A percentile compares a stretch with the other conserved stretches of the same genome.
Evolutionary conservation across 2,329 filamentous ascomycete species (phyloP).

Genomic region (Magnaporthiopsis incrustans): DNA sequence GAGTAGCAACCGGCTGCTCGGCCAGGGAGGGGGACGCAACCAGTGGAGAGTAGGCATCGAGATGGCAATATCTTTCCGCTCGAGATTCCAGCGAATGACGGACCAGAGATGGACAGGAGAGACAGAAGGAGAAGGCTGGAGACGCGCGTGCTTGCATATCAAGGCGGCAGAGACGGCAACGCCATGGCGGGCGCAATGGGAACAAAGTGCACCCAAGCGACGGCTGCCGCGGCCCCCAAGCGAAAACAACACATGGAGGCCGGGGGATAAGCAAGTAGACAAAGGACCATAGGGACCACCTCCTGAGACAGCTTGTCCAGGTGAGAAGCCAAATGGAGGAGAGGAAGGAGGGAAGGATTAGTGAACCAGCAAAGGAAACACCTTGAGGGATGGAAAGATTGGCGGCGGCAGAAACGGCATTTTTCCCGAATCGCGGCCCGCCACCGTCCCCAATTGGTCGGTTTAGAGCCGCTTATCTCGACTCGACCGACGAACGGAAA

Average conservation of each 20-base stretch:
- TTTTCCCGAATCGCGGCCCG: background rate
- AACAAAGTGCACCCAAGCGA: background rate
- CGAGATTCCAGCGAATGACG: no score
- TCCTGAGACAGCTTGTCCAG: no score
- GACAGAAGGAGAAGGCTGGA: background rate
- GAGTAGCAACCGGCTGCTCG: no score
- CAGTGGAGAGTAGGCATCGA: background rate
- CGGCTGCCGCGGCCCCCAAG: no score
- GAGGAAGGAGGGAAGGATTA: no score
- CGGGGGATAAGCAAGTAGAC: no score
- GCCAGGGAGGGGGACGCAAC: background rate
- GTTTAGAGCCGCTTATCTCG: background rate
- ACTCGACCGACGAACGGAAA: background rate
- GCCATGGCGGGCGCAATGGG: no score
- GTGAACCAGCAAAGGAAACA: background rate
- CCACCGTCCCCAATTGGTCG: background rate
- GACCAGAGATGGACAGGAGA: no score
- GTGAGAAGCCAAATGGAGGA: no score
- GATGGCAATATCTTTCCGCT: no score
- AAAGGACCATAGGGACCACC: no score
- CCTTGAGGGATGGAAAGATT: background rate
- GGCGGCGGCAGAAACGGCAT: background rate
- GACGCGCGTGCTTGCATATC: background rate
- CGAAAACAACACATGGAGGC: no score
- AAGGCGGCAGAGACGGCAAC: background rate